These are phyloP conservation scores for Tardiomyces digboiensis DNA, from an alignment of 1,139 yeast genomes.

Conservation along the genomic window DNA sequence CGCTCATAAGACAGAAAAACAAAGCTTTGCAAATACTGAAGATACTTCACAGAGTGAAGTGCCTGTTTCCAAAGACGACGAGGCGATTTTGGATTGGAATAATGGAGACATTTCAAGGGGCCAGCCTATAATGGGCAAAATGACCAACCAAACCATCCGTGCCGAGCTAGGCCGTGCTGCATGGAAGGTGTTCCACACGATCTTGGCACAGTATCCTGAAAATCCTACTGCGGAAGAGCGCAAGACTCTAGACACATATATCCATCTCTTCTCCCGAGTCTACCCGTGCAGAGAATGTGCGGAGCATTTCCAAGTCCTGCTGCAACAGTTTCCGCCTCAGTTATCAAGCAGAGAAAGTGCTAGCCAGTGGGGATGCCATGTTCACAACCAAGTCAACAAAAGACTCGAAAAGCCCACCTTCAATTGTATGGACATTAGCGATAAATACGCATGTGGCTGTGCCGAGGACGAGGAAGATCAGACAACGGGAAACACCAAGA, in stretches of 20 bases:
- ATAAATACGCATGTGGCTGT: slow-evolving; percentile 95
- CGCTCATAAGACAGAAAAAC: too few species aligned
- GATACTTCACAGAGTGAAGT: too few species aligned
- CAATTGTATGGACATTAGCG: slow-evolving; percentile 77
- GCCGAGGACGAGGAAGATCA: slow-evolving; percentile 57
- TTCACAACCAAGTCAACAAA: slow-evolving; percentile 84
- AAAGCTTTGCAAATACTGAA: too few species aligned
- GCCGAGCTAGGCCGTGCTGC: slow-evolving; percentile 73
- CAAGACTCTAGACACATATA: slow-evolving; percentile 44
- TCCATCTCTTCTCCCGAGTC: slow-evolving; percentile 43
- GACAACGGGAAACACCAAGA: slow-evolving; percentile 19
- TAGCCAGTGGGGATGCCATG: slow-evolving; percentile 91
- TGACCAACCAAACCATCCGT: slow-evolving; percentile 56
- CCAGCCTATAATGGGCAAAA: slow-evolving; percentile 65
- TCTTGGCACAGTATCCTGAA: slow-evolving; percentile 86
- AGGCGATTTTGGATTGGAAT: not conserved
- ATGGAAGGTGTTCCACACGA: slow-evolving; percentile 87
- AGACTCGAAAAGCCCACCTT: slow-evolving; percentile 59
- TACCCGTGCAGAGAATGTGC: slow-evolving; percentile 97
- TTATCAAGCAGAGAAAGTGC: slow-evolving; percentile 68
- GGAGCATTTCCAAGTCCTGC: slow-evolving; percentile 66
- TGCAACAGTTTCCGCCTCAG: slow-evolving; percentile 77
- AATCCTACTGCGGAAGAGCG: slow-evolving; percentile 57
- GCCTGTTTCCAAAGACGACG: not conserved
- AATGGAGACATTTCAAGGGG: slow-evolving; percentile 18